phyloP scores from a whole-genome alignment of 1,284 basidiomycete genomes.

The Pterula multifida region DNA sequence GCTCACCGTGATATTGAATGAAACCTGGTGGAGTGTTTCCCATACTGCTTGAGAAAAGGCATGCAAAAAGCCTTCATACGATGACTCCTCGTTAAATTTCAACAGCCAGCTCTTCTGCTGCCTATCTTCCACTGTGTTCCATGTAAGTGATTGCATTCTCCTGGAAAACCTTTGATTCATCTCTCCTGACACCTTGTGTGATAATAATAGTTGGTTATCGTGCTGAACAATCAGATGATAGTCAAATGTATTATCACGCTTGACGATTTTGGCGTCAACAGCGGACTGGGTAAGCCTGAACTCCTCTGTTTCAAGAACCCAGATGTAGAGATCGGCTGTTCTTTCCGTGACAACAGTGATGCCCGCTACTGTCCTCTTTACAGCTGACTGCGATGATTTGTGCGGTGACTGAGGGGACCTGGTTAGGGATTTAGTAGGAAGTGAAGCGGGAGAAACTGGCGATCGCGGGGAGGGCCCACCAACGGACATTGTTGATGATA shows the following conservation, averaged over 20 bases:
- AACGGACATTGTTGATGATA: background rate
- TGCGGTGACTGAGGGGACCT: background rate
- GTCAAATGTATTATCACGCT: slow-evolving; percentile 35
- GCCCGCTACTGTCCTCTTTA: slow-evolving; percentile 2
- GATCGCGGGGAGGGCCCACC: background rate
- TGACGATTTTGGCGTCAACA: slow-evolving; percentile 59
- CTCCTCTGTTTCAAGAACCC: slow-evolving; percentile 56
- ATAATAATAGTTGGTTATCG: slow-evolving; percentile 38
- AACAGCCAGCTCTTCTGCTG: slow-evolving; percentile 76
- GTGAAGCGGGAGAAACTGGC: background rate
- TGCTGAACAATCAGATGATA: slow-evolving; percentile 55
- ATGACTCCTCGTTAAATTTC: slow-evolving; percentile 48
- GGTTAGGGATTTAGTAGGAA: background rate
- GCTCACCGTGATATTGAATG: slow-evolving; percentile 75
- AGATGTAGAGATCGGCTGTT: slow-evolving; percentile 54
- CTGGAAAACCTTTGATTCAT: slow-evolving; percentile 67
- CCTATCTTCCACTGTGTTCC: slow-evolving; percentile 63
- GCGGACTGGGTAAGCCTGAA: slow-evolving; percentile 73
- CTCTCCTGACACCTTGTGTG: slow-evolving; percentile 53
- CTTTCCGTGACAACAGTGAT: slow-evolving; percentile 21
- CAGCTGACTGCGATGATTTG: background rate
- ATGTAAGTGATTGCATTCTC: slow-evolving; percentile 66
- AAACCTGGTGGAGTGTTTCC: slow-evolving; percentile 69
- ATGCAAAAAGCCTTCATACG: slow-evolving; percentile 54
- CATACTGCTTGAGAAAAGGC: slow-evolving; percentile 68